Conservation (phyloP, 345 rosid genomes). For the Citrus hindsii region DNA sequence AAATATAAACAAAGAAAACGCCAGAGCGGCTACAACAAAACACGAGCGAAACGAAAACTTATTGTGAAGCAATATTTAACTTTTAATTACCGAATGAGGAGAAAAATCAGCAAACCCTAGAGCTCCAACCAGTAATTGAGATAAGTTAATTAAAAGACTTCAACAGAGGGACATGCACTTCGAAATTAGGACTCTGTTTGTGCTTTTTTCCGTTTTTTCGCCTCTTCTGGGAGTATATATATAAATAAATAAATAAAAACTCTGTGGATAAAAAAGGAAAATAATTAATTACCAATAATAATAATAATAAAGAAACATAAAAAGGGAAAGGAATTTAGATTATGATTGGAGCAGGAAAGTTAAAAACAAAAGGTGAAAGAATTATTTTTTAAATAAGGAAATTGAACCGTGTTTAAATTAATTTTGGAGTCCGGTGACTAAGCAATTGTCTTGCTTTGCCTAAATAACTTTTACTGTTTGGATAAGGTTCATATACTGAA, state of each 20-base stretch:
- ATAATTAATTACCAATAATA: neutral
- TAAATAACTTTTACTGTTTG: neutral
- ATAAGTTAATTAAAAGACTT: neutral
- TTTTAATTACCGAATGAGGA: constrained; percentile 3
- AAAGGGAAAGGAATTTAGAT: neutral
- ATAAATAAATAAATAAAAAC: neutral
- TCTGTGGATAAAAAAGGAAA: neutral
- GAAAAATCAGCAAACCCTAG: constrained; percentile 8
- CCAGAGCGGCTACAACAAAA: neutral
- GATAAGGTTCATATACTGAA: neutral
- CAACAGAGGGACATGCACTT: neutral
- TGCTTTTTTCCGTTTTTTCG: neutral
- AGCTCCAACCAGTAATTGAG: neutral
- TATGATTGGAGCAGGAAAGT: constrained; percentile 44
- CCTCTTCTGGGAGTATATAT: neutral
- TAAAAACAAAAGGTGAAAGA: constrained; percentile 18
- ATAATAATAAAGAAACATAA: neutral
- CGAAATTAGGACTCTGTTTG: neutral
- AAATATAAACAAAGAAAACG: neutral
- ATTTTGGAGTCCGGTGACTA: constrained; percentile 38
- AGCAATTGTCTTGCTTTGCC: neutral
- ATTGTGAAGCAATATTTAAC: neutral
- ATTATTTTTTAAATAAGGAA: constrained; percentile 20
- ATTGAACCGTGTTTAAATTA: constrained; percentile 36
- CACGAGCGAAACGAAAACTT: neutral